Percentiles rank a stretch among this genome's conserved stretches.
Conservation (phyloP, 805 yeast species). For the Saccharomycopsis oosterbeekiorum region DNA sequence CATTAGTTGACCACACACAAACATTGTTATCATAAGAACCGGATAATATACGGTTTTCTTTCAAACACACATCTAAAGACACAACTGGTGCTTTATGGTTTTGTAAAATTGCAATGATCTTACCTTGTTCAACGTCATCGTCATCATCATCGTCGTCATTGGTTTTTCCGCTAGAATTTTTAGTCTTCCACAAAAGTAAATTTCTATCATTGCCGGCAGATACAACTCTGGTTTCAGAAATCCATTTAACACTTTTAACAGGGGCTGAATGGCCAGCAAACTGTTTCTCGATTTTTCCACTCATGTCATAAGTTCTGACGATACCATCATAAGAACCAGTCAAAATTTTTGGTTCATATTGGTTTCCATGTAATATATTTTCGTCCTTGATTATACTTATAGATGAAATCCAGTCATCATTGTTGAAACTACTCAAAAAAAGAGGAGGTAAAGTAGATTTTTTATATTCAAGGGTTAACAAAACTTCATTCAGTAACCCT, state of each 20-base stretch:
- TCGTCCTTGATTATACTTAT: constrained; percentile 38
- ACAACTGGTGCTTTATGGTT: constrained; percentile 90
- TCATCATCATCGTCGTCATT: constrained; percentile 30
- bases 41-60: constrained; percentile 59
- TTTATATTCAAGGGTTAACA: constrained; percentile 77
- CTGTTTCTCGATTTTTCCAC: constrained; percentile 74
- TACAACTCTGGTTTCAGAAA: constrained; percentile 63
- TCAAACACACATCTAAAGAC: constrained; percentile 48
- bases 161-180: constrained; percentile 23
- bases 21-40: constrained; percentile 74
- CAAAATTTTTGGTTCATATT: constrained; percentile 44
- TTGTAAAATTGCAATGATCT: constrained; percentile 73
- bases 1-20: constrained; percentile 82
- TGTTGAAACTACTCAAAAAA: constrained; percentile 73
- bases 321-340: constrained; percentile 94
- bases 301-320: constrained; percentile 76
- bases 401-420: constrained; percentile 94
- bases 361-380: constrained; percentile 29
- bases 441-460: constrained; percentile 93
- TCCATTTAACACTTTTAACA: constrained; percentile 73
- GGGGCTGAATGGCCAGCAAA: constrained; percentile 85
- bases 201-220: constrained; percentile 86
- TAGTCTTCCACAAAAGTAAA: constrained; percentile 78
- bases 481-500: constrained; percentile 76
- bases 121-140: constrained; percentile 52